Conservation (phyloP, 2,329 filamentous ascomycete genomes). For the Aspergillus phoenicis region DNA sequence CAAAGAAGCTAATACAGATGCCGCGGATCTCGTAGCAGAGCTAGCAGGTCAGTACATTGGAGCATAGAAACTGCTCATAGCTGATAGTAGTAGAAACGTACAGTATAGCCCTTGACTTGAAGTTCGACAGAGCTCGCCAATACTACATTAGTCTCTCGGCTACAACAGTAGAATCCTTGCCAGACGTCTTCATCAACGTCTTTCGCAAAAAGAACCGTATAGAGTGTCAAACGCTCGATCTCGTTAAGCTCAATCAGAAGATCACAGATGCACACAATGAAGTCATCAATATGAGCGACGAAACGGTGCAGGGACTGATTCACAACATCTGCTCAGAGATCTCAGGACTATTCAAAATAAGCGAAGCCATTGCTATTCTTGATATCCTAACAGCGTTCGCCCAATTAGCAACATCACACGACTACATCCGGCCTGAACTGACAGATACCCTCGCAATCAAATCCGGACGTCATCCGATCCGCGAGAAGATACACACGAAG, state of each 20-base stretch:
- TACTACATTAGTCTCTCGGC: constrained; percentile 74
- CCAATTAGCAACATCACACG: constrained; percentile 68
- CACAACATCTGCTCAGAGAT: constrained; percentile 71
- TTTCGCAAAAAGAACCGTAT: constrained; percentile 72
- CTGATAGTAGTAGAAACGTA: constrained; percentile 54
- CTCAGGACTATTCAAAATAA: constrained; percentile 76
- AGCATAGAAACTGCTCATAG: not conserved
- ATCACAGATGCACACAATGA: constrained; percentile 82
- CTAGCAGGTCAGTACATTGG: constrained; percentile 60
- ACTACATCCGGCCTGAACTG: constrained; percentile 71
- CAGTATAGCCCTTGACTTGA: constrained; percentile 65
- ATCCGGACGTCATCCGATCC: constrained; percentile 74
- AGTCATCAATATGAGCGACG: constrained; percentile 79
- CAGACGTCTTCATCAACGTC: constrained; percentile 75
- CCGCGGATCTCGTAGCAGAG: constrained; percentile 68
- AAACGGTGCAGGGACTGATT: constrained; percentile 71
- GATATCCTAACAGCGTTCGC: constrained; percentile 83
- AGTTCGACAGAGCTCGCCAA: constrained; percentile 74
- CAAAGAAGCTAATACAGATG: constrained; percentile 81
- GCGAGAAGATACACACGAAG: constrained; percentile 69
- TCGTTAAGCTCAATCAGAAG: constrained; percentile 78
- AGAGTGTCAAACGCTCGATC: constrained; percentile 82
- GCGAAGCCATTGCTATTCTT: constrained; percentile 80
- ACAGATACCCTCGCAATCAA: constrained; percentile 71
- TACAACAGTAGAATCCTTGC: constrained; percentile 65